Evolutionary conservation across 768 basidiomycete genomes (phyloP), one percentile per base, ranked within the genome.

Genomic region (Lyophyllum semitale): DNA sequence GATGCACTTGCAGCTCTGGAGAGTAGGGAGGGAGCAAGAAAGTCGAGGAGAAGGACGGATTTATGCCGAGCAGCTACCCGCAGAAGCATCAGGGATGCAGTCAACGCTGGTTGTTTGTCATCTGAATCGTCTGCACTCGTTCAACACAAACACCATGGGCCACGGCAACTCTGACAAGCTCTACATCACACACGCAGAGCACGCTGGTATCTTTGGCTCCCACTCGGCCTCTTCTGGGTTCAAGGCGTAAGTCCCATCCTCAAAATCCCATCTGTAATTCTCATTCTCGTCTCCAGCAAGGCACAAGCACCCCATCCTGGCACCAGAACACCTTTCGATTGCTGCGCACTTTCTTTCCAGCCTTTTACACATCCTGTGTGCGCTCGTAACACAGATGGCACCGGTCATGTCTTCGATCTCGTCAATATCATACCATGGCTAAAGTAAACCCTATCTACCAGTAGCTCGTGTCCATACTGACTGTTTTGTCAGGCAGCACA

Each of bases 391-490:
- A 68, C 79, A 17, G 91, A 95, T 66, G 87, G 91, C 51, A 89
- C 86, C 6, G 88, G 93, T 15, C 66, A 65, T 26, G 94, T 96
- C 8, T 96, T 93, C 66, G 95, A 96, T 61, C 74, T 97, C 38
- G 81, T 94, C 48, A 95, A 93, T 68, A 95, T 96, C 63, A 88
- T 97, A 44, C 93, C 94, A 27, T 97, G 94, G 88, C 80, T 98
- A 43, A 93, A 96, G 95, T 88, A 66, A 61, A 85, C 77, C 29
- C 30, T 12, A 27, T 23, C 15, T 38, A 26, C 33, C 44, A 20
- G 48, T 27, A 9, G 51, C 30, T 45, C n/a, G 27, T 20, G n/a
- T n/a, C 51, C 17, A 53, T 30, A 49, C 27, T 51, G 22, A 40
- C 52, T 53, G 47, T 46, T 58, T 61, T 53, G 59, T 47, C 63